Conservation (phyloP, 2,329 filamentous ascomycete genomes). For the Camptophora hylomeconis region DNA sequence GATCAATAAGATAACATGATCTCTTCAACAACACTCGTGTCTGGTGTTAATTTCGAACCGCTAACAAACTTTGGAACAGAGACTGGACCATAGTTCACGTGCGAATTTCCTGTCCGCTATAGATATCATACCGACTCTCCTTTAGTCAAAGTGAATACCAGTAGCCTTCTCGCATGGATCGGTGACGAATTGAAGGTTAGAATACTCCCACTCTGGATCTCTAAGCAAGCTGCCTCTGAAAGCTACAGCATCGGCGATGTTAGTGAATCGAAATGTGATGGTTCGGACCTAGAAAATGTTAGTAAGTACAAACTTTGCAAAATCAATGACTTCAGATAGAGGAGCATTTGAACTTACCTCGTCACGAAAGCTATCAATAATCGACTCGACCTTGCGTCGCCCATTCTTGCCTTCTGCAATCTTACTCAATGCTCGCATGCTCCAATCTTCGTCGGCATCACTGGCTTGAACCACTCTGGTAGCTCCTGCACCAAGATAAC, state of each 20-base stretch:
- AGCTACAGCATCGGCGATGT: conserved; percentile 31
- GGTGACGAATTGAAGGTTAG: conserved; percentile 27
- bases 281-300: conserved; percentile 23
- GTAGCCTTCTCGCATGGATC: conserved; percentile 25
- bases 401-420: conserved; percentile 25
- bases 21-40: no score
- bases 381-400: conserved; percentile 30
- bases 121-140: background rate
- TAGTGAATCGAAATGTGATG: conserved; percentile 36
- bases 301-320: conserved; percentile 1
- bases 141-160: conserved; percentile 5
- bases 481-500: conserved; percentile 26
- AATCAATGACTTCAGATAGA: conserved; percentile 1
- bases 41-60: no score
- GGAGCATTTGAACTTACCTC: conserved; percentile 29
- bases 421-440: conserved; percentile 23
- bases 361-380: conserved; percentile 28
- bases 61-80: no score
- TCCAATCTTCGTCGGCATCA: conserved; percentile 28
- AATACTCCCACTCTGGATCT: conserved; percentile 33
- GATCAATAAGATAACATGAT: no score
- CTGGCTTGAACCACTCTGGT: conserved; percentile 34
- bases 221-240: conserved; percentile 30
- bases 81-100: no score
- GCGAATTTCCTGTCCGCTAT: no score